Evolutionary conservation across 1,284 basidiomycete species (phyloP).

Genomic region (Sporisorium graminicola): DNA sequence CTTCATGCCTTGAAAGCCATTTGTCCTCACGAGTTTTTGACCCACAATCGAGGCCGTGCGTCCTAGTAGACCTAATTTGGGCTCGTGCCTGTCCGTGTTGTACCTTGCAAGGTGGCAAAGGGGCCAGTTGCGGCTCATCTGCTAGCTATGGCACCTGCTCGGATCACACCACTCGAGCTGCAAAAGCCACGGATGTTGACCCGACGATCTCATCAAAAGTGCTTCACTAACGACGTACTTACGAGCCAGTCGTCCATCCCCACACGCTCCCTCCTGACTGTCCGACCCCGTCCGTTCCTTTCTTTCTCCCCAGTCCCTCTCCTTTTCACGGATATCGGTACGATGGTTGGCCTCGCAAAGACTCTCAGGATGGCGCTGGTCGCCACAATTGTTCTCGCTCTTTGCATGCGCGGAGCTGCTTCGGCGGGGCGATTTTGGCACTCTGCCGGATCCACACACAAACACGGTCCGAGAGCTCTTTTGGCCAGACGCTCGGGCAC

Average conservation of each 20-base stretch:
- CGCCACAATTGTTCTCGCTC: slow-evolving; percentile 14
- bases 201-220: not conserved
- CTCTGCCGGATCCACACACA: slow-evolving; percentile 7
- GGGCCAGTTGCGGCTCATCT: not conserved
- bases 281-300: no score
- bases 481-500: slow-evolving; percentile 8
- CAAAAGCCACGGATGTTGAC: not conserved
- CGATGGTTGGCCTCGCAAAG: slow-evolving; percentile 8
- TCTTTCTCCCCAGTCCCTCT: not conserved
- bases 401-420: not conserved
- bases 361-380: slow-evolving; percentile 36
- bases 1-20: not conserved
- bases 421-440: slow-evolving; percentile 7
- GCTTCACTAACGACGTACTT: not conserved
- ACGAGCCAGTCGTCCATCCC: not conserved
- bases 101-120: not conserved
- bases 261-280: not conserved
- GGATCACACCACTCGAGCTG: not conserved
- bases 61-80: not conserved
- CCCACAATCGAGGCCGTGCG: slow-evolving; percentile 4
- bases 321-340: not conserved
- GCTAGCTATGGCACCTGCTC: not conserved
- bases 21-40: not conserved
- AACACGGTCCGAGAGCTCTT: not conserved
- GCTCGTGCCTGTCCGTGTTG: not conserved